These are phyloP conservation scores for Penicillium sp. DNA, from an alignment of 2,329 filamentous ascomycete genomes.

Conservation along the genomic window DNA sequence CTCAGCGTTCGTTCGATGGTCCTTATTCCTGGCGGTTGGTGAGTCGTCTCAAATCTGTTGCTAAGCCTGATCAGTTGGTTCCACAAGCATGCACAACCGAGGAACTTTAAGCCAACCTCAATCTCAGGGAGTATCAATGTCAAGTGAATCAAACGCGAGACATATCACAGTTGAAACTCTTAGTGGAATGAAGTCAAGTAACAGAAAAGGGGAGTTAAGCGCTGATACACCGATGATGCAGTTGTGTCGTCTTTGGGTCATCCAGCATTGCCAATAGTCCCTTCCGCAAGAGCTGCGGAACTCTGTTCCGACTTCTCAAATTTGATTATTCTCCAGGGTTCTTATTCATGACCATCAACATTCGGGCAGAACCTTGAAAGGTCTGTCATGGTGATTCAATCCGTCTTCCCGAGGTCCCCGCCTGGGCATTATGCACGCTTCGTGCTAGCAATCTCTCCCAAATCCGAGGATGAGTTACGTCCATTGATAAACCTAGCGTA, in stretches of 20 bases:
- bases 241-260: slow-evolving; percentile 17
- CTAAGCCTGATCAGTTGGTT: not conserved
- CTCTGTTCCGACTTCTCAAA: slow-evolving; percentile 18
- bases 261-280: not conserved
- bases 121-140: too few relatives aligned
- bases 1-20: not conserved
- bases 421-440: too few relatives aligned
- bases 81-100: too few relatives aligned
- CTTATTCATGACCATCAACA: not conserved
- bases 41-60: not conserved
- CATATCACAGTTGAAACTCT: not conserved
- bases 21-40: not conserved
- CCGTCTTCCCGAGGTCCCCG: not conserved
- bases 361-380: not conserved
- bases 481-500: too few relatives aligned
- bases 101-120: too few relatives aligned
- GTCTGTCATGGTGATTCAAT: slow-evolving; percentile 22
- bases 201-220: not conserved
- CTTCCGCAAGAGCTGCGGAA: slow-evolving; percentile 13
- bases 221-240: slow-evolving; percentile 20
- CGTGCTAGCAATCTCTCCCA: too few relatives aligned
- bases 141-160: too few relatives aligned
- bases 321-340: too few relatives aligned
- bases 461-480: too few relatives aligned
- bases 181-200: too few relatives aligned